Evolutionary conservation across 2,329 filamentous ascomycete species (phyloP).

Genomic region (Xylariales sp.): DNA sequence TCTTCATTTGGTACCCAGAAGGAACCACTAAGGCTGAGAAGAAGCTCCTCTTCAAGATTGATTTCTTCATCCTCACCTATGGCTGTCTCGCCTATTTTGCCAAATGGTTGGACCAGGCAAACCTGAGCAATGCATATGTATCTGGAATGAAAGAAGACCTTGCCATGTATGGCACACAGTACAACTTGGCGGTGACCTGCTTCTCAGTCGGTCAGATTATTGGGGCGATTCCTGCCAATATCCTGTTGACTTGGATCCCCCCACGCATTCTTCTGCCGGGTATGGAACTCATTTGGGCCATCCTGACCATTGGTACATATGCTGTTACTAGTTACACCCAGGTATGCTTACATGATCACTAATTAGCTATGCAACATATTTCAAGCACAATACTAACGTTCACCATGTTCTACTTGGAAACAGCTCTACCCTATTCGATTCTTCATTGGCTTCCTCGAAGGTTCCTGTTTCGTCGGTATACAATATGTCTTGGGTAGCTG

Average conservation of each 20-base stretch:
- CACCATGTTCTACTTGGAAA: not conserved
- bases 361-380: not conserved
- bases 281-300: slow-evolving; percentile 29
- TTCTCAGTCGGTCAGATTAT: slow-evolving; percentile 14
- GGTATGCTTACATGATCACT: slow-evolving; percentile 5
- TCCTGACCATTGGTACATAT: slow-evolving; percentile 15
- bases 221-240: slow-evolving; percentile 14
- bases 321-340: slow-evolving; percentile 13
- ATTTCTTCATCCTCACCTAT: slow-evolving; percentile 24
- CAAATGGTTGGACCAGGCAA: slow-evolving; percentile 22
- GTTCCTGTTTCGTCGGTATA: slow-evolving; percentile 40
- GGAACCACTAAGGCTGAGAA: slow-evolving; percentile 16
- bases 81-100: slow-evolving; percentile 20
- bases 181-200: slow-evolving; percentile 12
- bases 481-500: slow-evolving; percentile 51
- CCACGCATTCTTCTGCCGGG: slow-evolving; percentile 38
- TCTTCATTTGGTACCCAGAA: slow-evolving; percentile 23
- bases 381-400: not conserved
- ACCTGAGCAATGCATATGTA: slow-evolving; percentile 18
- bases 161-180: slow-evolving; percentile 12
- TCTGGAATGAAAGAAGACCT: slow-evolving; percentile 21
- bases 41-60: slow-evolving; percentile 24
- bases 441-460: slow-evolving; percentile 40
- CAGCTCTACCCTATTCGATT: slow-evolving; percentile 33
- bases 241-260: slow-evolving; percentile 32